Base-by-base conservation (phyloP, 176 grass and related monocot genomes). In the Calamus simplicifolius region DNA sequence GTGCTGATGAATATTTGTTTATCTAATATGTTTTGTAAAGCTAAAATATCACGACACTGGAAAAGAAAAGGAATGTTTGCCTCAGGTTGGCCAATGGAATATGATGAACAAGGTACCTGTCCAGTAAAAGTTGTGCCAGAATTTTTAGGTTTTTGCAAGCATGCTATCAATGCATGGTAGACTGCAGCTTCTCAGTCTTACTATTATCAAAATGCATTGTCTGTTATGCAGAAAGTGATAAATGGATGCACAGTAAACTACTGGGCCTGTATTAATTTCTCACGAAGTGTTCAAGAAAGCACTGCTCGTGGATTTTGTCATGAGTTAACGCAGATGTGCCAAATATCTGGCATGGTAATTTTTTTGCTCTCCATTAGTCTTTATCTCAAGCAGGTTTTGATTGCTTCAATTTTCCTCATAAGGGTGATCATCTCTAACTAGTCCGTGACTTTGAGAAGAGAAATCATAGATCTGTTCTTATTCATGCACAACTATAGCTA, bases 1-100 rank as follows among this genome's bases (percentile, higher is more conserved):
- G 51, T 29, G 19, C n/a, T 59, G 5, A 66, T 68, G 29, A 69
- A 23, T 52, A 35, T 75, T 23, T 28, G 10, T 73, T 64, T 10
- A 29, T 70, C 66, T 57, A 64, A 52, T 72, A 19, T 75, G 3
- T 25, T 15, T 58, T 51, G 16, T 59, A 25, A 62, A 98, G 94
- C 80, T 98, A 26, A 98, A 98, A 63, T 98, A 98, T 69, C 76
- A 92, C 75, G 94, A 98, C 59, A 58, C 76, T 73, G 94, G 94
- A 51, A 98, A 98, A 80, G 94, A 98, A 79, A 98, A 98, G 67
- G 94, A 98, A 73, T 98, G 94, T 38, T 73, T 98, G 52, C 94
- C 94, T 68, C 94, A 98, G 61, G 88, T 98, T 82, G 94, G 94
- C 52, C 94, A 98, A 70, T 98, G 94, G 94, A 98, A 98, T 78